phyloP scores from a whole-genome alignment of 192 early-diverging fungal species.

The Pilaira anomala region DNA sequence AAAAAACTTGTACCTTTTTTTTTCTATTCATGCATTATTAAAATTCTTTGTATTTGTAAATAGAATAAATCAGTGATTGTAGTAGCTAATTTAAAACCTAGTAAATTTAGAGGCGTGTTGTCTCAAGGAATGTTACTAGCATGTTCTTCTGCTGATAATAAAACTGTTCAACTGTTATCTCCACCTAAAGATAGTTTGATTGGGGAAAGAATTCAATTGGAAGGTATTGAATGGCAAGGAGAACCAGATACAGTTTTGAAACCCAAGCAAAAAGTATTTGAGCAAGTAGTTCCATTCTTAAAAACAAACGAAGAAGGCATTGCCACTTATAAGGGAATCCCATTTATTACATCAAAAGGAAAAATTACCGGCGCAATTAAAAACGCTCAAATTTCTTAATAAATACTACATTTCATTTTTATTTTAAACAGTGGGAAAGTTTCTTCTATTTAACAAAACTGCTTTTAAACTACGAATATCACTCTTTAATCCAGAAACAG shows the following conservation, averaged over 20 bases:
- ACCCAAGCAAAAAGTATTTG: conserved; percentile 32
- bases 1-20: conserved; percentile 2
- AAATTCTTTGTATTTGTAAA: not conserved
- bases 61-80: conserved; percentile 50
- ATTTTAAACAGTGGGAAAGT: conserved; percentile 33
- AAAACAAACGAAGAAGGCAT: conserved; percentile 16
- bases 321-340: conserved; percentile 28
- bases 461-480: conserved; percentile 51
- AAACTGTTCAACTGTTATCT: conserved; percentile 54
- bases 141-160: conserved; percentile 41
- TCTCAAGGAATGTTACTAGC: conserved; percentile 67
- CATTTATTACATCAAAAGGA: conserved; percentile 13
- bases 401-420: not conserved
- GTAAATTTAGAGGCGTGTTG: conserved; percentile 58
- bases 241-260: conserved; percentile 18
- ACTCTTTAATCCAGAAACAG: conserved; percentile 40
- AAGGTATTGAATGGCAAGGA: conserved; percentile 38
- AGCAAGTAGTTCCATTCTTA: conserved; percentile 18
- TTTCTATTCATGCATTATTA: not conserved
- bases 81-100: conserved; percentile 62
- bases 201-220: conserved; percentile 53
- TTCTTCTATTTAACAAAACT: conserved; percentile 44
- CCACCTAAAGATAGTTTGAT: conserved; percentile 45
- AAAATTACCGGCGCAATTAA: conserved; percentile 18
- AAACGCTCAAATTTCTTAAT: conserved; percentile 27